Percentiles rank a stretch among this genome's conserved stretches.
Conservation (phyloP, 2,329 filamentous ascomycete species). For the Lomentospora prolificans region DNA sequence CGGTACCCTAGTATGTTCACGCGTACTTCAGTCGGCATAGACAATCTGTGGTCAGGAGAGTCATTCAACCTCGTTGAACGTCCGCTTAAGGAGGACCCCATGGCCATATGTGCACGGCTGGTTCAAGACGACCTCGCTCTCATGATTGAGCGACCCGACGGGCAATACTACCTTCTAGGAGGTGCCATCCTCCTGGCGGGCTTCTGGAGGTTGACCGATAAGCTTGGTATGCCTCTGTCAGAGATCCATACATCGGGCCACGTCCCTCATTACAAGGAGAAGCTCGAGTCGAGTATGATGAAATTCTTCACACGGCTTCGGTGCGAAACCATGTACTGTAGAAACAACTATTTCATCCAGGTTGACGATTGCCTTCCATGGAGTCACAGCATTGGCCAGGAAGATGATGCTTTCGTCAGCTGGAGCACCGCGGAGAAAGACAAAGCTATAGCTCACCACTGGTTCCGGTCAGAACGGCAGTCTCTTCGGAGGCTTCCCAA, state of each 20-base stretch:
- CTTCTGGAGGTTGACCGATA: slow-evolving; percentile 76
- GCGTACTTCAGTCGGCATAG: slow-evolving; percentile 53
- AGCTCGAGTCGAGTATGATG: slow-evolving; percentile 68
- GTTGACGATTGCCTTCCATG: slow-evolving; percentile 70
- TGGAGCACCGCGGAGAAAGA: slow-evolving; percentile 73
- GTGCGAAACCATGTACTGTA: slow-evolving; percentile 51
- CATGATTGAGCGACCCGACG: slow-evolving; percentile 68
- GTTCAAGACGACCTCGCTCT: slow-evolving; percentile 76
- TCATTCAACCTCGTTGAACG: slow-evolving; percentile 56
- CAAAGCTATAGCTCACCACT: slow-evolving; percentile 61
- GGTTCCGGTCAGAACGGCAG: slow-evolving; percentile 69
- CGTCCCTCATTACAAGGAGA: slow-evolving; percentile 62
- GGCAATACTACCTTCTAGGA: slow-evolving; percentile 71
- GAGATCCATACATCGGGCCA: slow-evolving; percentile 72
- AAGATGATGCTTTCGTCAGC: slow-evolving; percentile 53
- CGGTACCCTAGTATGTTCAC: slow-evolving; percentile 65
- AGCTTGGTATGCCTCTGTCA: slow-evolving; percentile 67
- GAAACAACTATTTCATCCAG: slow-evolving; percentile 85
- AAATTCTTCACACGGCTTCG: slow-evolving; percentile 68
- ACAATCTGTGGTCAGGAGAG: slow-evolving; percentile 64
- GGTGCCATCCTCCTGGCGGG: slow-evolving; percentile 68
- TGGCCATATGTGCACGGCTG: slow-evolving; percentile 62
- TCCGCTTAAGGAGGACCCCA: slow-evolving; percentile 65
- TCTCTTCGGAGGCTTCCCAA: slow-evolving; percentile 52
- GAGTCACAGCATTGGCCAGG: slow-evolving; percentile 65